Percentiles rank a stretch among this genome's conserved stretches.
Conservation (phyloP, 805 yeast species). For the Yarrowia phangngaensis region DNA sequence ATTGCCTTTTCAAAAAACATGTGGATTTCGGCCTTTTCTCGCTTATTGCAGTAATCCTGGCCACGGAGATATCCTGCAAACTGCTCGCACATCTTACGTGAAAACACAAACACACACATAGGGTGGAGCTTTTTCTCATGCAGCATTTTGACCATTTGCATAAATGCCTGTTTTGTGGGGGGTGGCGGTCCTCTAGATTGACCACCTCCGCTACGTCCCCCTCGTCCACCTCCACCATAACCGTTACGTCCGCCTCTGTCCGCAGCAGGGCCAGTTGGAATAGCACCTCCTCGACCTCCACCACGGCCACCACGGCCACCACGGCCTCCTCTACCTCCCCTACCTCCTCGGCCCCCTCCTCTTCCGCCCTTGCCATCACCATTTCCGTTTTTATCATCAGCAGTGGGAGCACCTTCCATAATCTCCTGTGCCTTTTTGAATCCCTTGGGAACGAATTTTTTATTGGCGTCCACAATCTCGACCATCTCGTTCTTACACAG, state of each 20-base stretch:
- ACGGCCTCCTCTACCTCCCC: not conserved
- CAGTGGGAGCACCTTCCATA: slow-evolving; percentile 34
- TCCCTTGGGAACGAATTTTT: slow-evolving; percentile 63
- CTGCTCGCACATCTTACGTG: slow-evolving; percentile 89
- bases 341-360: not conserved
- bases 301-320: slow-evolving; percentile 27
- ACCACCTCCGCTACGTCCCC: slow-evolving; percentile 28
- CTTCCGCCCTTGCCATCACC: not conserved
- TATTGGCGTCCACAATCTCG: slow-evolving; percentile 69
- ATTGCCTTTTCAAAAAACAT: slow-evolving; percentile 91
- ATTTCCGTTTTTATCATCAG: too few species aligned
- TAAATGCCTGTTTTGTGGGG: slow-evolving; percentile 62
- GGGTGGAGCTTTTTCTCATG: slow-evolving; percentile 72
- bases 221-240: slow-evolving; percentile 41
- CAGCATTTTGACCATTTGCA: slow-evolving; percentile 64
- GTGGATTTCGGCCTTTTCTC: slow-evolving; percentile 84
- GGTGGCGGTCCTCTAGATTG: not conserved
- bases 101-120: slow-evolving; percentile 91
- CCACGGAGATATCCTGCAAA: slow-evolving; percentile 76
- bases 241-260: slow-evolving; percentile 42
- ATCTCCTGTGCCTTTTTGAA: slow-evolving; percentile 46
- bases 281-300: slow-evolving; percentile 37
- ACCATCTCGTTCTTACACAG: slow-evolving; percentile 76
- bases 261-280: too few species aligned
- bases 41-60: slow-evolving; percentile 74